Conservation (phyloP, 2,329 filamentous ascomycete species). For the Botryosphaeria dothidea region DNA sequence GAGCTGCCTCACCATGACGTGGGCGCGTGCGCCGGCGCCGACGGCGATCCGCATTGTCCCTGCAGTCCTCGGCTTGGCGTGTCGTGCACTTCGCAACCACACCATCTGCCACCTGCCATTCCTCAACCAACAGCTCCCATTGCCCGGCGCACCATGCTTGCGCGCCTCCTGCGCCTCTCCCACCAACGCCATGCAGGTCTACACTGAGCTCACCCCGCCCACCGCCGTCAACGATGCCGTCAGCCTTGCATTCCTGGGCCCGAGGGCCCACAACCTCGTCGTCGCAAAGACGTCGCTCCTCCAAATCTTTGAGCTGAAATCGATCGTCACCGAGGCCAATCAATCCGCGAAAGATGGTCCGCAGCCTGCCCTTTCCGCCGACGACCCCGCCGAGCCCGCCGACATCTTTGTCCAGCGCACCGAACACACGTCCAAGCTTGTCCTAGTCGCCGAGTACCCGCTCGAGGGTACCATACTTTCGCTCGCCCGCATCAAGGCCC, state of each 20-base stretch:
- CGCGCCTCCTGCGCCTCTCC: neutral
- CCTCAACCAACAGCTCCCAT: neutral
- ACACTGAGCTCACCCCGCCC: slow-evolving; percentile 91
- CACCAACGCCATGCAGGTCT: slow-evolving; percentile 77
- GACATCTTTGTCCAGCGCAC: slow-evolving; percentile 50
- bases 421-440: slow-evolving; percentile 72
- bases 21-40: neutral
- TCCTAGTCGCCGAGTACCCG: slow-evolving; percentile 80
- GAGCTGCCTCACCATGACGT: slow-evolving; percentile 11
- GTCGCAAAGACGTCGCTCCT: slow-evolving; percentile 91
- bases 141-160: slow-evolving; percentile 15
- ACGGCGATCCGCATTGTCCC: slow-evolving; percentile 1
- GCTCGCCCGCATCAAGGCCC: slow-evolving; percentile 73
- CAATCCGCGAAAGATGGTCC: slow-evolving; percentile 29
- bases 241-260: slow-evolving; percentile 72
- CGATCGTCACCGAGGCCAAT: slow-evolving; percentile 62
- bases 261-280: slow-evolving; percentile 78
- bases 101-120: neutral
- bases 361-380: slow-evolving; percentile 53
- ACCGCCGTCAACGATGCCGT: slow-evolving; percentile 92
- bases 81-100: slow-evolving; percentile 14
- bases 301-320: slow-evolving; percentile 80
- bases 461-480: slow-evolving; percentile 84
- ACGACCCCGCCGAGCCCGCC: slow-evolving; percentile 36
- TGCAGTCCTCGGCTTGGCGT: slow-evolving; percentile 1